Percentiles rank a stretch among this genome's conserved stretches.
Evolutionary conservation across 352 stramenopile species (phyloP).

Genomic region (Elongisporangium undulatum): DNA sequence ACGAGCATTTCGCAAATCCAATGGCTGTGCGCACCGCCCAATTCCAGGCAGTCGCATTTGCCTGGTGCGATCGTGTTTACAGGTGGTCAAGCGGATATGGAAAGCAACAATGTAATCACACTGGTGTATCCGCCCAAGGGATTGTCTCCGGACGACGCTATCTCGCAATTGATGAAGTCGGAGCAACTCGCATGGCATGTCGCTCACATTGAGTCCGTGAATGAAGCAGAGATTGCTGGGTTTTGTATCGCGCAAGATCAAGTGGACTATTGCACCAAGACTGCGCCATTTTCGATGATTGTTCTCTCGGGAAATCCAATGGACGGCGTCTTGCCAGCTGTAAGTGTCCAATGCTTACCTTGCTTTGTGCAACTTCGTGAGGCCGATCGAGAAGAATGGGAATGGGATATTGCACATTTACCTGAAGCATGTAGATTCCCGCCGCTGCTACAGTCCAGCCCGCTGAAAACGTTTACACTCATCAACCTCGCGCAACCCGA

Average conservation of each 20-base stretch:
- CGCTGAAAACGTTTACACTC: slow-evolving; percentile 36
- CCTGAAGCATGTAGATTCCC: slow-evolving; percentile 29
- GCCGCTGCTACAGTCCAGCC: slow-evolving; percentile 44
- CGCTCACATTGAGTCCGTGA: slow-evolving; percentile 30
- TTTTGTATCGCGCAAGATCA: slow-evolving; percentile 49
- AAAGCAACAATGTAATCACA: slow-evolving; percentile 27
- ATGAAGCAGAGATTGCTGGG: slow-evolving; percentile 41
- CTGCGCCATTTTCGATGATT: slow-evolving; percentile 55
- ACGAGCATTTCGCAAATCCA: slow-evolving; percentile 39
- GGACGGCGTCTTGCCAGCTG: slow-evolving; percentile 49
- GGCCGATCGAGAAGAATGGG: slow-evolving; percentile 65
- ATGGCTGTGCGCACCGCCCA: slow-evolving; percentile 63
- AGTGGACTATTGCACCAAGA: slow-evolving; percentile 42
- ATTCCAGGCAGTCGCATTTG: slow-evolving; percentile 39
- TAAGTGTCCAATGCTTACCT: slow-evolving; percentile 63
- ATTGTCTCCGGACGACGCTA: slow-evolving; percentile 33
- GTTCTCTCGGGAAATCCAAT: slow-evolving; percentile 71
- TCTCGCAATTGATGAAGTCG: slow-evolving; percentile 46
- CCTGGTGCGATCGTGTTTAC: slow-evolving; percentile 49
- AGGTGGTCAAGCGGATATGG: slow-evolving; percentile 18
- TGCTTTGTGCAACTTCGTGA: slow-evolving; percentile 52
- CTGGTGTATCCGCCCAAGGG: slow-evolving; percentile 36
- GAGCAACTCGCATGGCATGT: slow-evolving; percentile 57
- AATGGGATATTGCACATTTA: slow-evolving; percentile 43
- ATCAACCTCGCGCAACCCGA: slow-evolving; percentile 36